Percentiles rank a stretch among this genome's conserved stretches.
These are phyloP conservation scores for Mycena kentingensis DNA, from an alignment of 768 basidiomycete species.

Conservation along the genomic window DNA sequence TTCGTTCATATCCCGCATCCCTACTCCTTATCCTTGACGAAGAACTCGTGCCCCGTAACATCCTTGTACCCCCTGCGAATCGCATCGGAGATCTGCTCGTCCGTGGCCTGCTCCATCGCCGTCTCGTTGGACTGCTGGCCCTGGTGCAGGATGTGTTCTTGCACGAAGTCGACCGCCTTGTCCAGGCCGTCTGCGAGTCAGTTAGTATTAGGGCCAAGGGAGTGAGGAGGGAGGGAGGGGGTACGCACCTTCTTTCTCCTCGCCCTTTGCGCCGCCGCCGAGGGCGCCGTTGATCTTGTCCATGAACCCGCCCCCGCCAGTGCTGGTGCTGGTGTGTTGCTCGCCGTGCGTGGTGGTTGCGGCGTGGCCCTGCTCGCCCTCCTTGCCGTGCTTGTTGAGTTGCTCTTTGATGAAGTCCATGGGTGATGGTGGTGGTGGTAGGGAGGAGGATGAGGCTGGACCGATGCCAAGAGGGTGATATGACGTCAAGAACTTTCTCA, in stretches of 20 bases:
- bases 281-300: constrained; percentile 31
- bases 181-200: constrained; percentile 42
- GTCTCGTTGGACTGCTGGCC: constrained; percentile 46
- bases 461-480: too few relatives aligned
- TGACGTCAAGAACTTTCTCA: too few relatives aligned
- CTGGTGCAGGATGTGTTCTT: constrained; percentile 37
- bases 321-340: too few relatives aligned
- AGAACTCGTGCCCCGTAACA: constrained; percentile 41
- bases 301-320: constrained; percentile 31
- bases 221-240: not conserved
- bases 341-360: not conserved
- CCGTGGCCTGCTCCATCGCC: constrained; percentile 44
- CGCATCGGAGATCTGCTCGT: constrained; percentile 43
- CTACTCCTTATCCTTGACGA: constrained; percentile 33
- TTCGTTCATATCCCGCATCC: too few relatives aligned
- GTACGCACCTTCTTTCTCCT: constrained; percentile 39
- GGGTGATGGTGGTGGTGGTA: not conserved
- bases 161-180: constrained; percentile 44
- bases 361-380: not conserved
- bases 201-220: too few relatives aligned
- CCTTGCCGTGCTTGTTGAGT: constrained; percentile 1
- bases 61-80: constrained; percentile 38
- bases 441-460: too few relatives aligned
- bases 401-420: constrained; percentile 14
- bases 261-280: constrained; percentile 36